phyloP scores from a whole-genome alignment of 805 yeast genomes.

The Metschnikowia colocasiae region DNA sequence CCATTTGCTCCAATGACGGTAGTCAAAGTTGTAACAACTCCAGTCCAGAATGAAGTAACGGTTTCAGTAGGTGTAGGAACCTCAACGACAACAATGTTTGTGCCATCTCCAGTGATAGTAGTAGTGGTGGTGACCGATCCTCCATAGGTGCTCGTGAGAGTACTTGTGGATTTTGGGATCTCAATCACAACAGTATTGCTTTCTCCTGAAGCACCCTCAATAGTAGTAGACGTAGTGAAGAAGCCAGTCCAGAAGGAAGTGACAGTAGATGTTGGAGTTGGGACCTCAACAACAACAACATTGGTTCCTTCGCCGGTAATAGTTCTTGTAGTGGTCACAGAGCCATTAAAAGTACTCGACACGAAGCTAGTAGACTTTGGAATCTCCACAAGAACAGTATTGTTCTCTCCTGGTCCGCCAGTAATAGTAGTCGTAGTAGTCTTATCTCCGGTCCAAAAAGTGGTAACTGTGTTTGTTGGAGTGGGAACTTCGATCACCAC shows the following conservation, averaged over 20 bases:
- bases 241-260: no score
- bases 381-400: constrained; percentile 16
- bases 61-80: no score
- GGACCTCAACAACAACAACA: constrained; percentile 12
- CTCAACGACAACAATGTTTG: no score
- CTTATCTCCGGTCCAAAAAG: not conserved
- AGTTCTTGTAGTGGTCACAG: not conserved
- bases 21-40: no score
- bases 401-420: no score
- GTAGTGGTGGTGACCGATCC: no score
- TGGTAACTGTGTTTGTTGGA: constrained; percentile 9
- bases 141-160: constrained; percentile 14
- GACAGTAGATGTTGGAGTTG: constrained; percentile 6
- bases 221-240: no score
- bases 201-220: no score
- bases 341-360: constrained; percentile 6
- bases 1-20: no score
- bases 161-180: constrained; percentile 5
- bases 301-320: not conserved
- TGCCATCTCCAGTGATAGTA: not conserved
- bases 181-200: constrained; percentile 18
- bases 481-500: constrained; percentile 13
- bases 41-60: no score
- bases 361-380: constrained; percentile 7
- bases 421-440: constrained; percentile 8